A percentile compares a stretch with the other conserved stretches of the same genome.
Conservation (phyloP, 768 basidiomycete species). For the Lactarius deliciosus region DNA sequence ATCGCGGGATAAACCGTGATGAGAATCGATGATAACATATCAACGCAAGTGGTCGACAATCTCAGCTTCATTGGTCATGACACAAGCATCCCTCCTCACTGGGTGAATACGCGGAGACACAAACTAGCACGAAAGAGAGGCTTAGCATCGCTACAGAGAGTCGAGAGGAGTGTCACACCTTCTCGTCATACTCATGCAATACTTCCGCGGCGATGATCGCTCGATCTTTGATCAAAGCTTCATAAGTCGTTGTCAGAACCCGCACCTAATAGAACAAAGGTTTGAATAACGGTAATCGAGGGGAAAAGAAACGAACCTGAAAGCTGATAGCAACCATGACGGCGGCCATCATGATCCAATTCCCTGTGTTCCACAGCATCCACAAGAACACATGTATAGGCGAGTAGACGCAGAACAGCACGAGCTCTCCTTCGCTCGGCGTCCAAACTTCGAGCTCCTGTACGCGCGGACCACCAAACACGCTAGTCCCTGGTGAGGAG, state of each 20-base stretch:
- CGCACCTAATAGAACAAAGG: slow-evolving; percentile 43
- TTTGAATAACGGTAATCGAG: slow-evolving; percentile 1
- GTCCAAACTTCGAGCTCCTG: slow-evolving; percentile 80
- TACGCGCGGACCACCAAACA: slow-evolving; percentile 41
- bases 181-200: slow-evolving; percentile 79
- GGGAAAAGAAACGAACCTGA: slow-evolving; percentile 48
- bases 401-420: slow-evolving; percentile 73
- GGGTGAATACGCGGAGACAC: slow-evolving; percentile 81
- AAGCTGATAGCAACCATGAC: slow-evolving; percentile 65
- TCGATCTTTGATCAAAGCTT: slow-evolving; percentile 68
- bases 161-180: slow-evolving; percentile 45
- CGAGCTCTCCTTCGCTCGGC: slow-evolving; percentile 68
- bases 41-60: slow-evolving; percentile 54
- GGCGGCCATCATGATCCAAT: slow-evolving; percentile 72
- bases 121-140: slow-evolving; percentile 49
- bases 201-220: slow-evolving; percentile 76
- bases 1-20: background rate
- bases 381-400: slow-evolving; percentile 74
- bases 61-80: slow-evolving; percentile 86
- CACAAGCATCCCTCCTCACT: slow-evolving; percentile 71
- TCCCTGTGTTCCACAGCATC: slow-evolving; percentile 65
- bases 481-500: slow-evolving; percentile 25
- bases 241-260: slow-evolving; percentile 54
- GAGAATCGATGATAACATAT: slow-evolving; percentile 7
- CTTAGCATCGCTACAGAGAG: slow-evolving; percentile 4